Percentiles rank a stretch among this genome's conserved stretches.
These are phyloP conservation scores for Coprinellus aureogranulatus DNA, from an alignment of 768 basidiomycete genomes.

Conservation along the genomic window DNA sequence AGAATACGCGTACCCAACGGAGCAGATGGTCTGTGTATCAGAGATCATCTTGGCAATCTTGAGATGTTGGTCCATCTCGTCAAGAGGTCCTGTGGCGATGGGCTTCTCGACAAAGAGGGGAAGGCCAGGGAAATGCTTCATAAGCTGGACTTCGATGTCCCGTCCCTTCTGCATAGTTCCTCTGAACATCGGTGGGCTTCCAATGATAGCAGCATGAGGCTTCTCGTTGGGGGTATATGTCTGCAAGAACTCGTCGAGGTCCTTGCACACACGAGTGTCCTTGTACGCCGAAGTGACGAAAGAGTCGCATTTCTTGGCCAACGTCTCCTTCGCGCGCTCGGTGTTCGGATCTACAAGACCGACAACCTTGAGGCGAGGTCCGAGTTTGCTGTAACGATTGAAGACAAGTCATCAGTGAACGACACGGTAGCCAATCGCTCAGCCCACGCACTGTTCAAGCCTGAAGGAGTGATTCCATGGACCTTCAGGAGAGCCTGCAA, in stretches of 20 bases:
- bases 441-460: conserved; percentile 68
- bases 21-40: conserved; percentile 74
- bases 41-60: conserved; percentile 69
- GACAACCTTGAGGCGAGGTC: conserved; percentile 91
- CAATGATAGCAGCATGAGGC: conserved; percentile 83
- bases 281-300: conserved; percentile 94
- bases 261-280: conserved; percentile 80
- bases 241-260: conserved; percentile 81
- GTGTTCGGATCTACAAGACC: conserved; percentile 90
- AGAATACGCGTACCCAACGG: conserved; percentile 66
- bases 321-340: conserved; percentile 74
- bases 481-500: conserved; percentile 84
- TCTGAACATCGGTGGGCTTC: conserved; percentile 91
- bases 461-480: conserved; percentile 94
- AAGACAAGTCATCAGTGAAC: conserved; percentile 6
- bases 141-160: conserved; percentile 84
- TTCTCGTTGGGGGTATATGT: conserved; percentile 60
- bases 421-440: conserved; percentile 11
- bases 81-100: conserved; percentile 73
- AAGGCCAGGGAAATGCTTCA: conserved; percentile 84
- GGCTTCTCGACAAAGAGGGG: conserved; percentile 94
- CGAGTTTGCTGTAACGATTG: conserved; percentile 73
- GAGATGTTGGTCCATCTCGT: conserved; percentile 67
- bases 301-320: conserved; percentile 87
- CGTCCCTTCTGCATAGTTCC: conserved; percentile 72